Percentiles rank a stretch among this genome's conserved stretches.
These are phyloP conservation scores for Purpureocillium takamizusanense DNA, from an alignment of 2,329 filamentous ascomycete genomes.

Conservation along the genomic window DNA sequence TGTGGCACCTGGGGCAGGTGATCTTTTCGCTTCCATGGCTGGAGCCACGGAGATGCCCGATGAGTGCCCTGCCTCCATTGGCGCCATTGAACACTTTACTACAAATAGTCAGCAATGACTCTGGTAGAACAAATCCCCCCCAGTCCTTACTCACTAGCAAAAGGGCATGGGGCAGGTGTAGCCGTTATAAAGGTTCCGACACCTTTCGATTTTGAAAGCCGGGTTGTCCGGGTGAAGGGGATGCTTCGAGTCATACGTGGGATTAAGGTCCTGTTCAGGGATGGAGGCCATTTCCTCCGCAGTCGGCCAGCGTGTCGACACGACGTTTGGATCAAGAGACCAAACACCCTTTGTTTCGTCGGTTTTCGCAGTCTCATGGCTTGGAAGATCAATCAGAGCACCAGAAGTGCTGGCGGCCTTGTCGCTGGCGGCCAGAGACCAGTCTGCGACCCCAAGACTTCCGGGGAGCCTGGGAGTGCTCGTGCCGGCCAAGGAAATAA, in stretches of 20 bases:
- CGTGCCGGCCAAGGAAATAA: neutral
- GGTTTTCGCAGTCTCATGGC: too few relatives aligned
- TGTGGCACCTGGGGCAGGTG: too few relatives aligned
- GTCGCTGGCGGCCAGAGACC: neutral
- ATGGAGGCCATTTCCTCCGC: neutral
- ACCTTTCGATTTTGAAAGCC: constrained; percentile 41
- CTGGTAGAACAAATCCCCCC: neutral
- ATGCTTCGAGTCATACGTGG: constrained; percentile 11
- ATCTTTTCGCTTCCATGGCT: too few relatives aligned
- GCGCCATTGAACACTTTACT: neutral
- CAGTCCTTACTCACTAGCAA: constrained; percentile 34
- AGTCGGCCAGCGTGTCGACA: neutral
- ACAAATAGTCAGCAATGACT: neutral
- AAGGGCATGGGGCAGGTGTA: constrained; percentile 44
- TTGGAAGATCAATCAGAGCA: constrained; percentile 2
- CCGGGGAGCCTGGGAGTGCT: neutral
- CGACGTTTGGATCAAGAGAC: too few relatives aligned
- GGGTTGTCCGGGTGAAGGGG: constrained; percentile 35
- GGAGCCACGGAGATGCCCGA: neutral
- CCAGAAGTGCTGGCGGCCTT: neutral
- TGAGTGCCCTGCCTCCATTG: too few relatives aligned
- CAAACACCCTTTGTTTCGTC: too few relatives aligned
- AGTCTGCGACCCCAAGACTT: neutral
- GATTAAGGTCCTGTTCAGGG: neutral
- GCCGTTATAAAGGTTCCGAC: constrained; percentile 26